Evolutionary conservation across 2,329 filamentous ascomycete species (phyloP), one percentile per base, ranked within the genome.

Genomic region (Diaporthe sp.): DNA sequence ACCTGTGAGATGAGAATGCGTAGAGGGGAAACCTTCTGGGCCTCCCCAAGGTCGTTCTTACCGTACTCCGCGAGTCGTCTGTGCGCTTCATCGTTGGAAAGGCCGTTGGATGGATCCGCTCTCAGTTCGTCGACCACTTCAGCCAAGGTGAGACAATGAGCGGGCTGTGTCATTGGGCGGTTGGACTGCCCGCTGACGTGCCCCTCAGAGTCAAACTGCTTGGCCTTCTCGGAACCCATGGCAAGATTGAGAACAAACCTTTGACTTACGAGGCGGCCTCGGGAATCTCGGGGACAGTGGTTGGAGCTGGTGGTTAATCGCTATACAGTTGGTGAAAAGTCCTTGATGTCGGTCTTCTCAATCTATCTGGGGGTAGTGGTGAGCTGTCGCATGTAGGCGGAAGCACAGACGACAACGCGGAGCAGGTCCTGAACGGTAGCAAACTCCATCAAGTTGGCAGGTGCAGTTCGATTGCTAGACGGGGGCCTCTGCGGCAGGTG

Each of bases 1-100:
- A 92, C 82, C 79, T 92, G 90, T 51, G 87, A 83, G 66, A 91
- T 81, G 1, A 65, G n/a, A 7, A 65, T 65, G 47, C 42, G 47
- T 25, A 22, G 25, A 6, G 25, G 61, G n/a, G 63, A 68, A 17
- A 53, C 63, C 47, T 53, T 53, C n/a, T 56, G 53, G 12, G 32
- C 63, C 19, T 39, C 63, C 22, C 63, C 63, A 1, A 68, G 39
- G 0, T 68, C 63, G 7, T 68, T 68, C 5, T 68, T 53, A 6
- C 63, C 63, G 6, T 39, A 53, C 8, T 68, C 63, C 15, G 35
- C 47, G 42, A 68, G 63, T 35, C 63, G 44, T 39, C 9, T n/a
- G 4, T 39, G 17, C 4, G 47, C 63, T 17, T 68, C 63, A 12
- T 68, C 63, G 12, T 25, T 15, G n/a, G 63, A 51, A 5, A 68